A percentile compares a stretch with the other conserved stretches of the same genome.
phyloP scores from a whole-genome alignment of 495 filamentous ascomycete species.

The Penicillium diatomitis region DNA sequence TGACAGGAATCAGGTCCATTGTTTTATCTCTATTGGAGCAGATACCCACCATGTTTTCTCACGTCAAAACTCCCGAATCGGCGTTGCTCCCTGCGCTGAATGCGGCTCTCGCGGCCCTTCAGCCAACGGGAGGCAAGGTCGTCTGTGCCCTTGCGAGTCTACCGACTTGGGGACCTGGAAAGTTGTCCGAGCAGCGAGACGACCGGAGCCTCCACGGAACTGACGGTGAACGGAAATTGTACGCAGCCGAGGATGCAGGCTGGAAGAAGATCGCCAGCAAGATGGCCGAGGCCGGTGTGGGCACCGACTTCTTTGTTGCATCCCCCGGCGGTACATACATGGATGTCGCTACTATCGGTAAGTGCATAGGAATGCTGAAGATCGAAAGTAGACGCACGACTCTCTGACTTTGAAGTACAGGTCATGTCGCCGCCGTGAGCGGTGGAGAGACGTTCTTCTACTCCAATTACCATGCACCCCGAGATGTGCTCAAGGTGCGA shows the following conservation, averaged over 20 bases:
- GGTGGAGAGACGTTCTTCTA: constrained; percentile 95
- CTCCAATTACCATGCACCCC: constrained; percentile 82
- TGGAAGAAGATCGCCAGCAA: constrained; percentile 79
- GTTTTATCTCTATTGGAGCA: constrained; percentile 75
- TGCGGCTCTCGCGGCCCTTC: constrained; percentile 69
- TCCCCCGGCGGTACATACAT: constrained; percentile 83
- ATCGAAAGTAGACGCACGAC: too few species aligned
- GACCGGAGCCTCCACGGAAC: constrained; percentile 78
- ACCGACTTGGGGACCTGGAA: constrained; percentile 83
- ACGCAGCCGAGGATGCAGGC: constrained; percentile 77
- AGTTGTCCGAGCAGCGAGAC: constrained; percentile 66
- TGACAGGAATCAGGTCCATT: constrained; percentile 42
- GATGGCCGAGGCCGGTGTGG: constrained; percentile 81
- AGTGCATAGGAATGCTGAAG: constrained; percentile 14
- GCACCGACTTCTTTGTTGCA: constrained; percentile 89
- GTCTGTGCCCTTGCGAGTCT: constrained; percentile 76
- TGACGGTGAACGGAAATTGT: constrained; percentile 86
- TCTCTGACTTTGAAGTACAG: constrained; percentile 13
- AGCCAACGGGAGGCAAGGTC: constrained; percentile 84
- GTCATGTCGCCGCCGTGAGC: constrained; percentile 45
- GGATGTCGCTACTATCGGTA: constrained; percentile 91
- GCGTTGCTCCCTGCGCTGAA: constrained; percentile 77
- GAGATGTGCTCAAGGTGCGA: constrained; percentile 75
- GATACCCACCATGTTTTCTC: constrained; percentile 75
- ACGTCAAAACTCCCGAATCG: constrained; percentile 80